Conservation (phyloP, 2,329 filamentous ascomycete genomes). For the Xylariaceae sp. region DNA sequence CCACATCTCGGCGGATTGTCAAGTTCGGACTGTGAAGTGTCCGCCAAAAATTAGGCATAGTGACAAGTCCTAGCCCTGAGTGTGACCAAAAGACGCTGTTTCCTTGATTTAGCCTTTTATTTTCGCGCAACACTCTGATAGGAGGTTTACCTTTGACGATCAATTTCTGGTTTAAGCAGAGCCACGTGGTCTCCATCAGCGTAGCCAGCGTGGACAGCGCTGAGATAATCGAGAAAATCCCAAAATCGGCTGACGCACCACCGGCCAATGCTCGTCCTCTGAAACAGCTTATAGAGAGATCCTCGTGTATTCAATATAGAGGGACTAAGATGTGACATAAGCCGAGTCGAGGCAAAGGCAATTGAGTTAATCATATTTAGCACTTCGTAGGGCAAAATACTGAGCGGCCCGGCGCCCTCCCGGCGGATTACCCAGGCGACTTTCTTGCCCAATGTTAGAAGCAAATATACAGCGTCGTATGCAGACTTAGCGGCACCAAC, state of each 20-base stretch:
- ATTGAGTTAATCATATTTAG: constrained; percentile 31
- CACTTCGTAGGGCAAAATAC: constrained; percentile 31
- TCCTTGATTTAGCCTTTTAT: constrained; percentile 6
- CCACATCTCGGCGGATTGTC: constrained; percentile 24
- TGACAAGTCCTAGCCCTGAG: constrained; percentile 32
- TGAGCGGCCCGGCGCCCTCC: constrained; percentile 32
- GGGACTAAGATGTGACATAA: constrained; percentile 34
- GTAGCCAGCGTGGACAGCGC: constrained; percentile 30
- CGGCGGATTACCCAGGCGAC: constrained; percentile 37
- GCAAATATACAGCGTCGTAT: constrained; percentile 36
- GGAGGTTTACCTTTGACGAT: constrained; percentile 33
- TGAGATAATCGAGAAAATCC: constrained; percentile 32
- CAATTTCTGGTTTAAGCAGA: constrained; percentile 31
- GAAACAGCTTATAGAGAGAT: constrained; percentile 26
- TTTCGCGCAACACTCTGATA: not conserved
- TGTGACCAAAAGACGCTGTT: constrained; percentile 36
- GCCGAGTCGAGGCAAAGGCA: constrained; percentile 31
- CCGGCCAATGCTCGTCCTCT: constrained; percentile 24
- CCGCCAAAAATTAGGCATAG: constrained; percentile 34
- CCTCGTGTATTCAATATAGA: constrained; percentile 32
- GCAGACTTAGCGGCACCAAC: constrained; percentile 39
- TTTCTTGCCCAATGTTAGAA: constrained; percentile 34
- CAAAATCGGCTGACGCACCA: constrained; percentile 32
- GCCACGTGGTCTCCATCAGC: constrained; percentile 31
- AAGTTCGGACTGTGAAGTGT: constrained; percentile 31